Conservation (phyloP, 805 yeast species). For the Candida palmyrensis region DNA sequence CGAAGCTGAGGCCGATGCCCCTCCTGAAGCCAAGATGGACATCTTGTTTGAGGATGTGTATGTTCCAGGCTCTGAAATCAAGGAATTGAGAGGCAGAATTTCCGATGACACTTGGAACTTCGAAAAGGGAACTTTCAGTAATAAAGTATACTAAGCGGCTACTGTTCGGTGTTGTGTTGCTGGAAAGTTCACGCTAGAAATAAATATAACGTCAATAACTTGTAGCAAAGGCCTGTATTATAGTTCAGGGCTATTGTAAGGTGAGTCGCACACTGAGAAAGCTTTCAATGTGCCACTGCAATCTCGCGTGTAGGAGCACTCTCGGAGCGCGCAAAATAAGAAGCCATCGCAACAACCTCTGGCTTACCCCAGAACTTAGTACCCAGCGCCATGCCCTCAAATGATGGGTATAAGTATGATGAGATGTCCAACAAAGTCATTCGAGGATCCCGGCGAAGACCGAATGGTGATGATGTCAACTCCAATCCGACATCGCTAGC, state of each 20-base stretch:
- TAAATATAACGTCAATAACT: too few relatives aligned
- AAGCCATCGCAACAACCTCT: too few relatives aligned
- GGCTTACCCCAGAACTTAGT: too few relatives aligned
- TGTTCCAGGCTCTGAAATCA: conserved; percentile 89
- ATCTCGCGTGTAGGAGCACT: too few relatives aligned
- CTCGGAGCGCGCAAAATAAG: too few relatives aligned
- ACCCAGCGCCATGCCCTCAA: too few relatives aligned
- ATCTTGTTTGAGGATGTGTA: conserved; percentile 95
- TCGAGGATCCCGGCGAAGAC: conserved; percentile 26
- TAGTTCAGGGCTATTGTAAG: too few relatives aligned
- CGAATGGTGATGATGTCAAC: conserved; percentile 39
- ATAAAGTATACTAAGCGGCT: conserved; percentile 38
- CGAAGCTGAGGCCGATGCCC: conserved; percentile 88
- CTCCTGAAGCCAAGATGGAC: conserved; percentile 94
- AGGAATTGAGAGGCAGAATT: conserved; percentile 93
- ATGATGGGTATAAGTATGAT: conserved; percentile 50
- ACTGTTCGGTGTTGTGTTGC: too few relatives aligned
- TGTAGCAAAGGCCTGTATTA: not conserved
- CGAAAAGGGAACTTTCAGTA: conserved; percentile 42
- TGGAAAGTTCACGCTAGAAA: too few relatives aligned
- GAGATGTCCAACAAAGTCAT: conserved; percentile 78
- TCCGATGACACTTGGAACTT: conserved; percentile 93
- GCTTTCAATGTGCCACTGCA: too few relatives aligned
- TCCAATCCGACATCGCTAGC: conserved; percentile 69
- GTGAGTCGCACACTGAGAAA: too few relatives aligned